Conservation (phyloP, 2,329 filamentous ascomycete species). For the Hypoxylon sp. region DNA sequence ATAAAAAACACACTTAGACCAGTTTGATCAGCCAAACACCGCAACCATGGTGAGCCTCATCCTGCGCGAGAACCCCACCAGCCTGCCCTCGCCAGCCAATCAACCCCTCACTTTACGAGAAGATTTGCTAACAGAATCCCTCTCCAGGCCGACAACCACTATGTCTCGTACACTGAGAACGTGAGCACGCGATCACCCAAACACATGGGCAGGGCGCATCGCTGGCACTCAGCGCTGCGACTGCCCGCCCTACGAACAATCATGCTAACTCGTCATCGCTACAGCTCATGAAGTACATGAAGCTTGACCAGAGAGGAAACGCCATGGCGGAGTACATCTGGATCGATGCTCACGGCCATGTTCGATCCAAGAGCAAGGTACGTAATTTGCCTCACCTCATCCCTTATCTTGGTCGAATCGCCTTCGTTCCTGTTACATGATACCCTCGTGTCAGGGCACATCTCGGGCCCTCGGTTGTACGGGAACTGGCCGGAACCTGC, state of each 20-base stretch:
- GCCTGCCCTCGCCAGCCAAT: slow-evolving; percentile 48
- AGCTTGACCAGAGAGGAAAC: slow-evolving; percentile 88
- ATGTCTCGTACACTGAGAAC: slow-evolving; percentile 55
- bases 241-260: slow-evolving; percentile 25
- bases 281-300: slow-evolving; percentile 92
- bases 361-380: slow-evolving; percentile 97
- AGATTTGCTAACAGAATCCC: slow-evolving; percentile 55
- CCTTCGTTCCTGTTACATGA: slow-evolving; percentile 50
- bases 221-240: slow-evolving; percentile 34
- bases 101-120: slow-evolving; percentile 53
- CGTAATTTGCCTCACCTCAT: slow-evolving; percentile 59
- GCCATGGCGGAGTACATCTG: slow-evolving; percentile 98
- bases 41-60: slow-evolving; percentile 53
- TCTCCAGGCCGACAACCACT: slow-evolving; percentile 58
- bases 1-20: slow-evolving; percentile 33
- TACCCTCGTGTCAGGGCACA: slow-evolving; percentile 43
- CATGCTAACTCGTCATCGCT: slow-evolving; percentile 41
- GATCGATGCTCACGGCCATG: slow-evolving; percentile 86
- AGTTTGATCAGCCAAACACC: slow-evolving; percentile 42
- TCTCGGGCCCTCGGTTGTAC: slow-evolving; percentile 21
- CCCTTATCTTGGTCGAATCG: slow-evolving; percentile 49
- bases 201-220: slow-evolving; percentile 31
- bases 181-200: slow-evolving; percentile 49
- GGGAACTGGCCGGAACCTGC: slow-evolving; percentile 24
- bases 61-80: slow-evolving; percentile 48